Evolutionary conservation across 106 monocot species (phyloP), one percentile per base, ranked within the genome.

Genomic region (Dendrobium huoshanense): DNA sequence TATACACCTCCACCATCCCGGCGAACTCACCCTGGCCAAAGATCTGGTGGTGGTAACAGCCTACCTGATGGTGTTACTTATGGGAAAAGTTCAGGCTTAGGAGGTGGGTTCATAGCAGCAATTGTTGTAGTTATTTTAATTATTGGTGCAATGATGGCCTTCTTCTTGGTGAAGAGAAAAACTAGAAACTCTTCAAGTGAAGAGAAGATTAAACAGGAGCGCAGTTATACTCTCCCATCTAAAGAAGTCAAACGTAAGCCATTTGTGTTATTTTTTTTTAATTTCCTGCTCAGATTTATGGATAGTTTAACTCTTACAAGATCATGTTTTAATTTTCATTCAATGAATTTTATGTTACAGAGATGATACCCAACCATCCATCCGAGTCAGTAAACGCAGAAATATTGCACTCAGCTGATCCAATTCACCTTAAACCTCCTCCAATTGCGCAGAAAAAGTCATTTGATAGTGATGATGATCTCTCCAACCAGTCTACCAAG

Each of bases 51-150:
- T 49, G 51, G 49, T 41, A 82, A 67, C 25, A 81, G 75, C 22
- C 47, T 77, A 79, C 82, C 92, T 54, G 51, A 78, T 75, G 78
- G 80, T 44, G 27, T 73, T 29, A 78, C 77, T 27, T 67, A 79
- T 77, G 81, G 83, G 13, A 82, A 82, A 41, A 95, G 74, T 54
- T 89, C 86, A 83, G 84, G 91, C 33, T 85, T 91, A 55, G 77
- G 89, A 79, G 91, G 78, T 77, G 89, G 93, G 19, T 85, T 72
- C 0, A 83, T 91, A 72, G 93, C 89, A 64, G 95, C 88, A 79
- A 93, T 95, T 41, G 80, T 93, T 65, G 81, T 95, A 65, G 81
- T 89, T 75, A 29, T 91, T 75, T 41, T 95, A 77, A 84, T 91
- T 47, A 78, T 91, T 42, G 79, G 86, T 83, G 88, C 83, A 54